Conservation (phyloP, 306 rosid species). For the Cucurbita maxima region DNA sequence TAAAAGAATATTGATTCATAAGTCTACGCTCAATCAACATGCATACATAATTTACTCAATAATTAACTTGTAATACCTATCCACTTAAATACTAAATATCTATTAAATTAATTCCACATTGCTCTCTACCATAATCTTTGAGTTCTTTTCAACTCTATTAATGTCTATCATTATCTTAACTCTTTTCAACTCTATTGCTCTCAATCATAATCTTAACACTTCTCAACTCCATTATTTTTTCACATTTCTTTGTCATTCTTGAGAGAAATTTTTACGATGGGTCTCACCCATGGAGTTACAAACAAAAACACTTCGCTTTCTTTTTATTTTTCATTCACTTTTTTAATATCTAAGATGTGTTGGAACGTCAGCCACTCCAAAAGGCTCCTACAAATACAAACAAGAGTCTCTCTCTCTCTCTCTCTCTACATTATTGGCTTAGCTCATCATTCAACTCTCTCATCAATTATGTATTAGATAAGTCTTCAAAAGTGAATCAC, state of each 20-base stretch:
- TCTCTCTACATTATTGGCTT: neutral
- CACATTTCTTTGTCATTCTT: neutral
- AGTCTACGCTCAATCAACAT: too few relatives aligned
- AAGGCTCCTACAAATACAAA: neutral
- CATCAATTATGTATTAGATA: constrained; percentile 3
- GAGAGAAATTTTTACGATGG: neutral
- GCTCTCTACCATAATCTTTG: neutral
- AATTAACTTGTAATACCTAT: neutral
- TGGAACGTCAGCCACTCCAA: neutral
- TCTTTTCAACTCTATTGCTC: too few relatives aligned
- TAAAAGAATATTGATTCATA: too few relatives aligned
- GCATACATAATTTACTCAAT: neutral
- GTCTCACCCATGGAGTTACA: neutral
- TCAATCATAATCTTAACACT: neutral
- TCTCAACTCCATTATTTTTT: neutral
- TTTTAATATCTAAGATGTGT: neutral
- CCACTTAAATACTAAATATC: neutral
- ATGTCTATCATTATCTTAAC: too few relatives aligned
- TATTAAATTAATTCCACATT: neutral
- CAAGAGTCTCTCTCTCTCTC: neutral
- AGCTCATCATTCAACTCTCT: neutral
- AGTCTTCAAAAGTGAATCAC: neutral
- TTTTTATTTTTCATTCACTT: neutral
- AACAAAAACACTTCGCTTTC: neutral
- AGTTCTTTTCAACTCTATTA: neutral